Base-by-base conservation (phyloP, 805 yeast species). In the Kodamaea kakaduensis region DNA sequence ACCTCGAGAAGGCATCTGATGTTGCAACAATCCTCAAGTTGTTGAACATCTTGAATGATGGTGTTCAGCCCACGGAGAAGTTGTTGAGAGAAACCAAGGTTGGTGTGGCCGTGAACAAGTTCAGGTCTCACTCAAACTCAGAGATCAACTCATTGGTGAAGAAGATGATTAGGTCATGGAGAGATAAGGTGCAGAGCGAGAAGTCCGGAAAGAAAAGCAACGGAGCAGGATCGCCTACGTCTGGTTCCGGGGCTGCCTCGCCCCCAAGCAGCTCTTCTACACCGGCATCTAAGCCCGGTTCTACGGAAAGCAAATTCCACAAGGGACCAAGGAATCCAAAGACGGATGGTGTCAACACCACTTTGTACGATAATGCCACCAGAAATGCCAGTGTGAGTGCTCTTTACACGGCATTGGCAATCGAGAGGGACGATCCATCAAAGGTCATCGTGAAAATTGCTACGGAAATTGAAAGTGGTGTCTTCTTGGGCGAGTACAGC, bases 91-190 rank as follows among this genome's bases (percentile, higher is more conserved):
- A 90, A 52, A 93, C 98, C 6, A 88, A 87, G 58, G 90, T 93
- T n/a, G 98, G 98, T 45, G 90, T 93, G 12, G 90, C 89, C 6
- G 97, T 93, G 26, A 93, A 93, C 64, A 88, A 86, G 59, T 77
- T 84, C 51, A 77, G 95, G 45, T 63, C 84, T 6, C 77, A 79
- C 31, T 52, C 61, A 19, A 85, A 84, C 58, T 43, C 73, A 15
- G 94, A 88, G 47, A 73, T 93, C 30, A 68, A 81, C 9, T 61
- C 71, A 2, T 61, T 84, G 25, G 97, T 90, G 23, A 85, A 84
- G 57, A 78, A 77, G 47, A 84, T 89, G 65, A 88, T 93, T 49
- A 75, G 78, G 47, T 68, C 72, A 23, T 93, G 98, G 98, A 87
- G 87, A 54, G 97, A 90, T 44, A 80, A 79, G 34, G 95, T 90